A percentile compares a stretch with the other conserved stretches of the same genome.
Evolutionary conservation across 257 asterid species (phyloP).

Genomic region (Petrea volubilis): DNA sequence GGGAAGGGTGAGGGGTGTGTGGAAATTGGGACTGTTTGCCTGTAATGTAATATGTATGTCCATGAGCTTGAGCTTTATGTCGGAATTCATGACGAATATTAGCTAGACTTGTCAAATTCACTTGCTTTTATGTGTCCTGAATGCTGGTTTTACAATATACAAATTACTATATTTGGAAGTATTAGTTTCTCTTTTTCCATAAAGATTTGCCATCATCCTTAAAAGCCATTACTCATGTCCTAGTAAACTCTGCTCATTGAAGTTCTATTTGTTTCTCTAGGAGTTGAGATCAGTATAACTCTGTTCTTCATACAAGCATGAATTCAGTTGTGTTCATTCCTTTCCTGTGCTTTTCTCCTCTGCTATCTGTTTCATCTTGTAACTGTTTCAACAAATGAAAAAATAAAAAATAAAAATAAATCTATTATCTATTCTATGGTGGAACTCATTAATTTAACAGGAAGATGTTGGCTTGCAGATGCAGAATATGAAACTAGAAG

Average conservation of each 20-base stretch:
- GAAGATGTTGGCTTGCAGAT: conserved; percentile 28
- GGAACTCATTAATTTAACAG: background rate
- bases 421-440: background rate
- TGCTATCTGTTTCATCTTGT: conserved; percentile 1
- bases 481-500: conserved; percentile 15
- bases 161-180: background rate
- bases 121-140: background rate
- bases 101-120: background rate
- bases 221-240: conserved; percentile 1
- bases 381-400: background rate
- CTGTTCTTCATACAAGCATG: background rate
- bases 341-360: background rate
- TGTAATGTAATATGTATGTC: background rate
- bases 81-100: background rate
- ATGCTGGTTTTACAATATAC: background rate
- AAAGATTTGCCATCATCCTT: background rate
- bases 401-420: too few species aligned
- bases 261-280: background rate
- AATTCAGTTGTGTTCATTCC: background rate
- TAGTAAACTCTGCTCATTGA: background rate
- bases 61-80: background rate
- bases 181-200: background rate
- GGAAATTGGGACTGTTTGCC: background rate
- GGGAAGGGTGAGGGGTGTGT: background rate
- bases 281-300: background rate